A percentile compares a stretch with the other conserved stretches of the same genome.
Conservation (phyloP, 306 rosid species). For the Casuarina equisetifolia region DNA sequence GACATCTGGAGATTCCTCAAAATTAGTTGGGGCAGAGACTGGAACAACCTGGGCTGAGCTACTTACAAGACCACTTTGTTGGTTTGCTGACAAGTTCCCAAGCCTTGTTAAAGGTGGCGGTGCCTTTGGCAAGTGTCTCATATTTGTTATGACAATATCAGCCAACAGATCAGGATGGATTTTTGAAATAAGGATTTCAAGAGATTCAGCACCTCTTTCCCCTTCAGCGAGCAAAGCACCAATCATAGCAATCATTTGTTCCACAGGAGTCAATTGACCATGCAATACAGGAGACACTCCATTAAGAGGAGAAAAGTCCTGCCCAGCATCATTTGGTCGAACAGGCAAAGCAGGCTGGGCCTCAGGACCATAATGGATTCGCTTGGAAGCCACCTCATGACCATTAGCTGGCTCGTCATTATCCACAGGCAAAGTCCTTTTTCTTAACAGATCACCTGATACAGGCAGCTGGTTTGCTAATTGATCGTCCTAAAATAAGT, state of each 20-base stretch:
- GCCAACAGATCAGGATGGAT: slow-evolving; percentile 97
- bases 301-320: slow-evolving; percentile 47
- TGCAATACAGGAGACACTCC: slow-evolving; percentile 64
- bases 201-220: slow-evolving; percentile 95
- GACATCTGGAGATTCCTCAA: slow-evolving; percentile 59
- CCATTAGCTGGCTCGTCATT: slow-evolving; percentile 68
- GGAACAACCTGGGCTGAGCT: slow-evolving; percentile 47
- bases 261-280: slow-evolving; percentile 74
- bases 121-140: slow-evolving; percentile 87
- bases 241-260: slow-evolving; percentile 93
- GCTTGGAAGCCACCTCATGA: slow-evolving; percentile 63
- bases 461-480: slow-evolving; percentile 54
- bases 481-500: slow-evolving; percentile 67
- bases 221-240: slow-evolving; percentile 99
- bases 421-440: slow-evolving; percentile 62
- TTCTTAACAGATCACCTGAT: slow-evolving; percentile 63
- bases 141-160: slow-evolving; percentile 93
- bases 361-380: slow-evolving; percentile 61
- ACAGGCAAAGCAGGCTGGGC: slow-evolving; percentile 40
- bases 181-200: slow-evolving; percentile 84
- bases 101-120: slow-evolving; percentile 67
- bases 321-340: slow-evolving; percentile 59
- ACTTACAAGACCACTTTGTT: slow-evolving; percentile 47
- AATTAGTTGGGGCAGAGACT: slow-evolving; percentile 50
- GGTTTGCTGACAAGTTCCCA: slow-evolving; percentile 56